Base-by-base conservation (phyloP, 2,329 filamentous ascomycete species). In the Talaromyces sp. region DNA sequence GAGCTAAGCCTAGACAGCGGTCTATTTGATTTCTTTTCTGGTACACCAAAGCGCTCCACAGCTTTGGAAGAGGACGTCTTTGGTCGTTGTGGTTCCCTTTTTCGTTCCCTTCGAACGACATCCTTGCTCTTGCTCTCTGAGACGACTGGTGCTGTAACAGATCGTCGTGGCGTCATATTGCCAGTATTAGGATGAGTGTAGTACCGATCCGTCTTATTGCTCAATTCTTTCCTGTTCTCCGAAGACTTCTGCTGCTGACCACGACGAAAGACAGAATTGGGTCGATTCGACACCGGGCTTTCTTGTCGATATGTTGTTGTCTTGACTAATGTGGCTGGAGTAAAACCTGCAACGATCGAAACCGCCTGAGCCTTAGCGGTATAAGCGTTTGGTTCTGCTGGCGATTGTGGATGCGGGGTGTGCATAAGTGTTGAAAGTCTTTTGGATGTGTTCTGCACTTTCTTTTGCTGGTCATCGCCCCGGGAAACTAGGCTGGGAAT, bases 251-350 rank as follows among this genome's bases (percentile, higher is more conserved):
- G 22, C 27, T 63, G 61, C 8, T 41, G 39, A 13, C 7, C 41
- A 43, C 9, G 60, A 22, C 24, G 35, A 35, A 33, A 27, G 16
- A 41, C 3, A 27, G 59, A 22, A 27, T 16, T 47, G 19, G 27
- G 8, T 19, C 24, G 19, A 1, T 33, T n/a, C n/a, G 50, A 22
- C 16, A 19, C 31, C 19, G 50, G 37, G n/a, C 3, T 48, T 63
- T 24, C 35, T 37, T 61, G 64, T 35, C 14, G 39, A 57, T 56
- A 33, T 14, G 33, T 47, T 39, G 41, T 56, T 39, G 41, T 56
- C 9, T 50, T 62, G 14, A 57, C 57, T 67, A 67, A 31, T 14
- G 60, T 62, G 9, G 50, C 14, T 54, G 60, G 60, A 22, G 60
- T 31, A 33, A 19, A 27, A 7, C 47, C 60, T 43, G 60, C 33